Percentiles rank a stretch among this genome's conserved stretches.
Conservation (phyloP, 306 rosid genomes). For the Phaseolus lunatus region DNA sequence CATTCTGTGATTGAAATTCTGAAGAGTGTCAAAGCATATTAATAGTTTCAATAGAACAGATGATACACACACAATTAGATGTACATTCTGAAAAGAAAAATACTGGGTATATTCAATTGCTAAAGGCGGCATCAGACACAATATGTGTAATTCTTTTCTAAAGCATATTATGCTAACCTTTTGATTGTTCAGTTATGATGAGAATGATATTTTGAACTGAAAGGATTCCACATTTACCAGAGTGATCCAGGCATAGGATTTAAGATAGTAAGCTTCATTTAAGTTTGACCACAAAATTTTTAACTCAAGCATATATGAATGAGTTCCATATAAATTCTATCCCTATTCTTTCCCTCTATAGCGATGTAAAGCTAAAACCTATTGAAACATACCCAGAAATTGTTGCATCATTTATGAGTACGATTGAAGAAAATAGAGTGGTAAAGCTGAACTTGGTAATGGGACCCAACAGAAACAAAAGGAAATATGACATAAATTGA, state of each 20-base stretch:
- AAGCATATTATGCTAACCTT: background rate
- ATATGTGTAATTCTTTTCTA: background rate
- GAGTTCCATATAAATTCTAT: background rate
- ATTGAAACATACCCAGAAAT: background rate
- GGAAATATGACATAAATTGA: background rate
- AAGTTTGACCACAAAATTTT: background rate
- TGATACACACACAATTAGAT: background rate
- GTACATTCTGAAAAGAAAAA: constrained; percentile 2
- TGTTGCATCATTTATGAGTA: background rate
- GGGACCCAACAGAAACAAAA: background rate
- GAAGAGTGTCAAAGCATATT: constrained; percentile 21
- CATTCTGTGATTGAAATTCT: constrained; percentile 16
- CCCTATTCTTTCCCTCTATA: background rate
- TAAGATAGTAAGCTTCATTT: constrained; percentile 4
- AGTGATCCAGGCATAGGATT: background rate
- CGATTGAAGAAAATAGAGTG: background rate
- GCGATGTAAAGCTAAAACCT: background rate
- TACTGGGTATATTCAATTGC: background rate
- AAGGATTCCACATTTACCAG: background rate
- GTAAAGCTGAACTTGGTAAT: background rate
- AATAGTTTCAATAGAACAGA: constrained; percentile 3
- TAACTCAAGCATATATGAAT: constrained; percentile 1
- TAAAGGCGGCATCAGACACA: background rate
- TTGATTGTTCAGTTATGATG: constrained; percentile 2
- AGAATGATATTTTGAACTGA: constrained; percentile 21